A percentile compares a stretch with the other conserved stretches of the same genome.
These are phyloP conservation scores for Isatis lusitanica DNA, from an alignment of 441 rosid species.

Conservation along the genomic window DNA sequence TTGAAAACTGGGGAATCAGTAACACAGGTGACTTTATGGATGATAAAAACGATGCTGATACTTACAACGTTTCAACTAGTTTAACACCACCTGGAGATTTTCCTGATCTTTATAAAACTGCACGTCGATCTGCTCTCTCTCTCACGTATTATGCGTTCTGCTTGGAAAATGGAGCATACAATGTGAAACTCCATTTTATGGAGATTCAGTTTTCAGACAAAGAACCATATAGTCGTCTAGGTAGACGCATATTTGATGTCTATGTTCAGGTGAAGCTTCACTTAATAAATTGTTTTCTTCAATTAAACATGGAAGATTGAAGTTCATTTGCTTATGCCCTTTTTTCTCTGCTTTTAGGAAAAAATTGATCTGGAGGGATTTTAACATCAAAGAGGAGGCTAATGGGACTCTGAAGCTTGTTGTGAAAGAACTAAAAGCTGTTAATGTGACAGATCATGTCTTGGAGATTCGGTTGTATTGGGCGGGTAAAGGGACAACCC, in stretches of 20 bases:
- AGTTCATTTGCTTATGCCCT: not conserved
- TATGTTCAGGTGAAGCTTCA: conserved; percentile 56
- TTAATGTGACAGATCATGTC: no score
- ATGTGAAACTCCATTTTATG: conserved; percentile 50
- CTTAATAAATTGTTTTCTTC: not conserved
- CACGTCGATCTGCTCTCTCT: conserved; percentile 55
- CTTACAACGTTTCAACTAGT: conserved; percentile 44
- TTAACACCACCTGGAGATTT: conserved; percentile 29
- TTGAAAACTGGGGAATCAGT: conserved; percentile 53
- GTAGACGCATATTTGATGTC: conserved; percentile 55
- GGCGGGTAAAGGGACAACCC: conserved; percentile 1
- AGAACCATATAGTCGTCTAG: conserved; percentile 33
- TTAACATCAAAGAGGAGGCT: conserved; percentile 31
- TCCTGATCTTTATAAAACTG: conserved; percentile 31
- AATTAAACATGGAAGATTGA: not conserved
- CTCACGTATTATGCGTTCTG: conserved; percentile 55
- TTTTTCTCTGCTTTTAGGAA: conserved; percentile 31
- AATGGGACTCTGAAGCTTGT: no score
- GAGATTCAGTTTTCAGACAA: conserved; percentile 52
- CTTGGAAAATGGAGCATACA: conserved; percentile 49
- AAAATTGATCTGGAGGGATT: conserved; percentile 37
- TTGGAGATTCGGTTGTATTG: no score
- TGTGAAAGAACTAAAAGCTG: not conserved
- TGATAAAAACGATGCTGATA: conserved; percentile 2
- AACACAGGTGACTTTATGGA: conserved; percentile 42